Evolutionary conservation across 306 rosid species (phyloP).

Genomic region (Prunus mume): DNA sequence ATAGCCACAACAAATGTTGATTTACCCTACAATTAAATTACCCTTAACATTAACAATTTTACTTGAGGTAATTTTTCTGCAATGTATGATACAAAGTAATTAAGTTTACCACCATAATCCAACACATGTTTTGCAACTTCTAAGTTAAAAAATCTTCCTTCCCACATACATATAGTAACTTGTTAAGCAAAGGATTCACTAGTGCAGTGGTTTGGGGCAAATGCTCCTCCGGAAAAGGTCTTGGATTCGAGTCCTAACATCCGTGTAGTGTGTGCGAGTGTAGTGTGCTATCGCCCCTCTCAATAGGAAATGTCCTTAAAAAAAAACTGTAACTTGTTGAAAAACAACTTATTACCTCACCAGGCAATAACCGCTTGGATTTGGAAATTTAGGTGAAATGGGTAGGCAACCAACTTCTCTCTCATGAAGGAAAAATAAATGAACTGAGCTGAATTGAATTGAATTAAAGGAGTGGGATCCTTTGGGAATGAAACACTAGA

Average conservation of each 20-base stretch:
- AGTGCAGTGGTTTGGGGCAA: too few species aligned
- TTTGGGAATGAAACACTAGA: constrained; percentile 25
- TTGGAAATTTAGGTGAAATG: constrained; percentile 17
- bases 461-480: constrained; percentile 36
- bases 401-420: constrained; percentile 19
- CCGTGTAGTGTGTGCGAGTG: too few species aligned
- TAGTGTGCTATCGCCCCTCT: too few species aligned
- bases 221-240: too few species aligned
- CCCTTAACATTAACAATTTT: background rate
- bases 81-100: background rate
- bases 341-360: background rate
- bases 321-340: background rate
- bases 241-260: too few species aligned
- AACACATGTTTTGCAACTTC: background rate
- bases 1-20: background rate
- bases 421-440: constrained; percentile 35
- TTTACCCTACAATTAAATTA: background rate
- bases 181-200: too few species aligned
- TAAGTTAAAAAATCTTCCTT: background rate
- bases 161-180: too few species aligned
- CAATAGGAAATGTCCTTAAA: too few species aligned
- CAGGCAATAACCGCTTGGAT: background rate
- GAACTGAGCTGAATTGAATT: constrained; percentile 28
- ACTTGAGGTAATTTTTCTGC: background rate
- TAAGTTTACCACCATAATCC: background rate